These are phyloP conservation scores for Insectozyma bohioensis DNA, from an alignment of 1,139 yeast genomes.

Conservation along the genomic window DNA sequence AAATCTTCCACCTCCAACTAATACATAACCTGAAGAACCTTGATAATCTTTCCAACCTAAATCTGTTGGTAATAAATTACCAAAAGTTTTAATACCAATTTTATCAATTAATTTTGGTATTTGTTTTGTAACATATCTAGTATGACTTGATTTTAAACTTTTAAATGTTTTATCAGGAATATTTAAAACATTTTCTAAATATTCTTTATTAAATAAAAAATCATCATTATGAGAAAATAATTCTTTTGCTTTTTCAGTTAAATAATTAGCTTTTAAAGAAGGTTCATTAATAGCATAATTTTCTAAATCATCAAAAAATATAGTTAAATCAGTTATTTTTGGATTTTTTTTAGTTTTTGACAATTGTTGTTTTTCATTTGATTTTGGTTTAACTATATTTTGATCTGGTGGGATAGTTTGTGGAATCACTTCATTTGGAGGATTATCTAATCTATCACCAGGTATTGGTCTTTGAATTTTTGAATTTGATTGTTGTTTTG, in stretches of 20 bases:
- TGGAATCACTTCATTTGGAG: conserved; percentile 10
- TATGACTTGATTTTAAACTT: conserved; percentile 34
- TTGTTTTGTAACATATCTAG: conserved; percentile 28
- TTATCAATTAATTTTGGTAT: conserved; percentile 32
- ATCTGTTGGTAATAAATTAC: conserved; percentile 32
- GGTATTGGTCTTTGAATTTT: conserved; percentile 7
- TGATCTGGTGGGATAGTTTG: conserved; percentile 9
- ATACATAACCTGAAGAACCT: conserved; percentile 40
- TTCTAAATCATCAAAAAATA: conserved; percentile 34
- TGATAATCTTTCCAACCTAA: conserved; percentile 37
- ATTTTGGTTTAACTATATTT: neutral
- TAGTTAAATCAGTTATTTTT: conserved; percentile 24
- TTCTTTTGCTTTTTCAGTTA: conserved; percentile 33
- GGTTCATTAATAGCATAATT: conserved; percentile 27
- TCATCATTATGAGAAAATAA: conserved; percentile 22
- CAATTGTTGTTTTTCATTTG: neutral
- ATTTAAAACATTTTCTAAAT: conserved; percentile 40
- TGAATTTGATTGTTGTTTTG: conserved; percentile 3
- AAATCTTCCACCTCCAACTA: conserved; percentile 47
- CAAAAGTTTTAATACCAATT: conserved; percentile 37
- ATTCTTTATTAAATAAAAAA: conserved; percentile 38
- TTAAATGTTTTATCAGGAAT: conserved; percentile 31
- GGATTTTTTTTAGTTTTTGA: conserved; percentile 2
- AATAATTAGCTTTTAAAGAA: conserved; percentile 37
- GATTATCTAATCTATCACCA: conserved; percentile 10